These are phyloP conservation scores for Colletotrichum sp. DNA, from an alignment of 2,329 filamentous ascomycete species.

Conservation along the genomic window DNA sequence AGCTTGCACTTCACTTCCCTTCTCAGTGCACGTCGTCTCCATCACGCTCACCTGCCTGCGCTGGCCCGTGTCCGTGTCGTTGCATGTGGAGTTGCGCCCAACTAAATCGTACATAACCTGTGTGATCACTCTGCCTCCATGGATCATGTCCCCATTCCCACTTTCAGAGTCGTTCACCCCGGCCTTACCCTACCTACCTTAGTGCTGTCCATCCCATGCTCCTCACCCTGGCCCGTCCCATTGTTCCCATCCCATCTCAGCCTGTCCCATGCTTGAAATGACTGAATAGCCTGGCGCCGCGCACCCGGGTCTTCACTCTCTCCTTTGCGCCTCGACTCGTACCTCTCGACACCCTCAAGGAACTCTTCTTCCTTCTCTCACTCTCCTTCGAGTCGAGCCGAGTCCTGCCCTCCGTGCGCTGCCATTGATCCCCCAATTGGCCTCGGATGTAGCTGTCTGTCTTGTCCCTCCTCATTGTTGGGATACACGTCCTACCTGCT, in stretches of 20 bases:
- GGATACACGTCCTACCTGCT: constrained; percentile 4
- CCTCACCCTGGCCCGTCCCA: not conserved
- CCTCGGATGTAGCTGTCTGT: constrained; percentile 10
- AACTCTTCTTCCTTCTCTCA: not conserved
- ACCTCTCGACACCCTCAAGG: not conserved
- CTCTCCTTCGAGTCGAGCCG: not conserved
- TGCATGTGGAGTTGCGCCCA: not conserved
- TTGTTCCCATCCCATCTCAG: constrained; percentile 18
- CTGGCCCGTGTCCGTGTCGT: not conserved
- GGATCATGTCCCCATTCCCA: constrained; percentile 4
- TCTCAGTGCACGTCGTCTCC: not conserved
- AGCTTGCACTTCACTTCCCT: not conserved
- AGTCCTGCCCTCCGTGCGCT: not conserved
- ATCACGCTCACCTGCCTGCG: not conserved
- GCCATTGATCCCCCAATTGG: constrained; percentile 3
- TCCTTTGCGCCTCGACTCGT: not conserved
- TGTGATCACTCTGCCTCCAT: constrained; percentile 17
- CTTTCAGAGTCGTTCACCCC: not conserved
- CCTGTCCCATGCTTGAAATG: constrained; percentile 16
- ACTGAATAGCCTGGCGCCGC: constrained; percentile 7
- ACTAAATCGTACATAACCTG: constrained; percentile 32
- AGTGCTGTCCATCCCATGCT: constrained; percentile 10
- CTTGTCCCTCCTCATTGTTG: not conserved
- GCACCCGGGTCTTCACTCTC: not conserved
- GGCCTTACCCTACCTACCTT: not conserved